phyloP scores from a whole-genome alignment of 257 asterid genomes.

The Capsicum chinense region DNA sequence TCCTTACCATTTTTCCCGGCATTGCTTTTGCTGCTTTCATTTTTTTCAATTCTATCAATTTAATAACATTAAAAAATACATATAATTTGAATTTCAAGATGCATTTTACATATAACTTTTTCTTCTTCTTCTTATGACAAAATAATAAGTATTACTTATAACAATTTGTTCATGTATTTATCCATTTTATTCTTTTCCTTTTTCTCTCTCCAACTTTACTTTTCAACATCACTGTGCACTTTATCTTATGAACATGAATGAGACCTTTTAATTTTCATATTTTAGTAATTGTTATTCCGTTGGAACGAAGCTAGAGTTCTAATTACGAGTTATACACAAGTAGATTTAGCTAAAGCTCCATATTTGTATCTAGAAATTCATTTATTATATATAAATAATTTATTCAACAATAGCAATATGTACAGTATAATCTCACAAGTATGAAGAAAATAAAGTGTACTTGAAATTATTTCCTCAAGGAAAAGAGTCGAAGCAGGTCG shows the following conservation, averaged over 20 bases:
- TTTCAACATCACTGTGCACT: slow-evolving; percentile 19
- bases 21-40: slow-evolving; percentile 41
- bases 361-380: too few relatives aligned
- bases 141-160: too few relatives aligned
- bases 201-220: slow-evolving; percentile 28
- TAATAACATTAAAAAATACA: slow-evolving; percentile 37
- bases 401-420: too few relatives aligned
- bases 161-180: neutral
- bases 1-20: slow-evolving; percentile 52
- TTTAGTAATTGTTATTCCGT: neutral
- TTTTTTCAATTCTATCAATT: slow-evolving; percentile 31
- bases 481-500: too few relatives aligned
- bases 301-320: too few relatives aligned
- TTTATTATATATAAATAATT: too few relatives aligned
- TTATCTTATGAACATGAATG: slow-evolving; percentile 12
- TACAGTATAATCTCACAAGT: too few relatives aligned
- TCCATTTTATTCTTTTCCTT: neutral
- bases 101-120: neutral
- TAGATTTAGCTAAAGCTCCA: too few relatives aligned
- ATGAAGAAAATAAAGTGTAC: too few relatives aligned
- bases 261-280: neutral
- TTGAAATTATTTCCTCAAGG: too few relatives aligned
- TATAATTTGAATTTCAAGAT: neutral
- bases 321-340: too few relatives aligned
- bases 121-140: neutral